Base-by-base conservation (phyloP, 2,329 filamentous ascomycete species). In the Xylariaceae sp. region DNA sequence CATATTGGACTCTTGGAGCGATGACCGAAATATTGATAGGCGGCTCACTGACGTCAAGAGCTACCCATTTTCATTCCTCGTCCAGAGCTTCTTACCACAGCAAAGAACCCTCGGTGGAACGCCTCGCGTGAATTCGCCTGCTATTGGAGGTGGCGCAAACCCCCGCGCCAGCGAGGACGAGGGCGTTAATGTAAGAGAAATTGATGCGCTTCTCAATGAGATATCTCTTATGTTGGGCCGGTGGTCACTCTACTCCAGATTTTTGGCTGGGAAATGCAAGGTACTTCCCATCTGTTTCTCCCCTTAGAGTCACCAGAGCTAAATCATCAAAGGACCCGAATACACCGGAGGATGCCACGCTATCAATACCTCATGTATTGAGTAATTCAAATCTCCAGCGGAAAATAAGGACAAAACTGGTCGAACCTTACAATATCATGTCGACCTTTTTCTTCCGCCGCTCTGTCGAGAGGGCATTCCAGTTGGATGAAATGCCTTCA, bases 391-490 rank as follows among this genome's bases (percentile, higher is more conserved):
- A 89, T 49, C 79, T 99, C 17, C 80, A 83, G 62, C 85, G 82
- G 57, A 97, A 97, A 68, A 81, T 97, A 4, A 79, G 82, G 0
- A 81, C 83, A 47, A 87, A 86, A 53, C 80, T 99, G 1, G 79
- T 86, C 11, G 80, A 81, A 2, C 90, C 94, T 0, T 97, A 97
- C 75, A 96, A 95, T 66, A 75, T 82, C 53, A 92, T 99, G 87
- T 91, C 90, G 2, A 94, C 88, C 1, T 99, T 99, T 74, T 97
- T 97, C 81, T 93, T 97, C 75, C 87, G 95, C 6, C 83, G 94
- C 45, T 96, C 92, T 0, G 92, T 99, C 2, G 94, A 99, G 66
- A 97, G 97, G 70, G 91, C 94, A 1, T 99, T 99, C 70, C 93
- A 99, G 69, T 77, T 99, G 42, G 94, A 99, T 66, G 95, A 99